phyloP scores from a whole-genome alignment of 768 basidiomycete genomes.

The Asterophora lycoperdoides region DNA sequence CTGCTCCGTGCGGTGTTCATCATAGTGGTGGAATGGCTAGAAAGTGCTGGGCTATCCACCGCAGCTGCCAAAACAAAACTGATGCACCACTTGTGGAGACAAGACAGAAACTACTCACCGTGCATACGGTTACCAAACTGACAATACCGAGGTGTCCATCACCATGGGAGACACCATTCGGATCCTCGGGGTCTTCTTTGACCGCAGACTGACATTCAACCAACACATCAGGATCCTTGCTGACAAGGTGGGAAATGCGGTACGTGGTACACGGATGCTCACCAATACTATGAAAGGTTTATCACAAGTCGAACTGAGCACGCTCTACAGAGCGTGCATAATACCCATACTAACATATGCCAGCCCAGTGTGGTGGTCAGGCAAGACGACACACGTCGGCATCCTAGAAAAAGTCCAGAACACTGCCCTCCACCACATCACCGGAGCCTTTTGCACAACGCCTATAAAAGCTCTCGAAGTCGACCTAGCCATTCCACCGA shows the following conservation, averaged over 20 bases:
- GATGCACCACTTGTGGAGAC: conserved; percentile 22
- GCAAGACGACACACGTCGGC: no score
- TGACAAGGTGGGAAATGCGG: conserved; percentile 21
- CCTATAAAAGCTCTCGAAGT: conserved; percentile 28
- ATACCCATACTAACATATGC: conserved; percentile 32
- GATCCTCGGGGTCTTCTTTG: conserved; percentile 34
- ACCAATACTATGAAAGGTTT: conserved; percentile 32
- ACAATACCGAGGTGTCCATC: not conserved
- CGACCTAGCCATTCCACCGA: conserved; percentile 29
- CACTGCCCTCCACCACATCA: conserved; percentile 25
- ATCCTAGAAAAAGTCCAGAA: no score
- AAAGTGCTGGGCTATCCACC: conserved; percentile 14
- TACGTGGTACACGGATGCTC: conserved; percentile 26
- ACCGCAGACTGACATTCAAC: conserved; percentile 29
- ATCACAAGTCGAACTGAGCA: conserved; percentile 22
- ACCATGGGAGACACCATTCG: conserved; percentile 7
- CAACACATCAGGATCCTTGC: conserved; percentile 25
- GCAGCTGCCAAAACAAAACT: conserved; percentile 24
- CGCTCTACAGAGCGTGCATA: conserved; percentile 27
- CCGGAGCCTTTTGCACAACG: conserved; percentile 30
- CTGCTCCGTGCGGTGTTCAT: conserved; percentile 18
- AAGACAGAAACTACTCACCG: not conserved
- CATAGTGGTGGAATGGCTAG: conserved; percentile 13
- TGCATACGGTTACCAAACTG: not conserved
- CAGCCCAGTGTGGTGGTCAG: no score